Percentiles rank a stretch among this genome's conserved stretches.
Evolutionary conservation across 2,329 filamentous ascomycete genomes (phyloP).

Genomic region (Xylariaceae sp.): DNA sequence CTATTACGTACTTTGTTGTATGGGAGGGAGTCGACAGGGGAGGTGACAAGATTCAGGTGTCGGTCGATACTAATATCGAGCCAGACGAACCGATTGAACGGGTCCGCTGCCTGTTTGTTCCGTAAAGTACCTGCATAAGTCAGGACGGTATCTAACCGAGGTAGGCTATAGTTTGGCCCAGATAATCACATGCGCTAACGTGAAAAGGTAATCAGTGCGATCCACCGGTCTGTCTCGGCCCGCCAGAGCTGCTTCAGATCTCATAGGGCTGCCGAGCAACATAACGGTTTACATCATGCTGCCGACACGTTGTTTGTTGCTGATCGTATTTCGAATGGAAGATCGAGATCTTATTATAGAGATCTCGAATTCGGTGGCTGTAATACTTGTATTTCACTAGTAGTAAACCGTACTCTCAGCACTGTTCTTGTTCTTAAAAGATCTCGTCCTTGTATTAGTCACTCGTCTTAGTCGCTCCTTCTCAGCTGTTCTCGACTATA

Average conservation of each 20-base stretch:
- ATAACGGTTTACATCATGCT: no score
- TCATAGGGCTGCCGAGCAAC: no score
- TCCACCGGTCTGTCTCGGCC: not conserved
- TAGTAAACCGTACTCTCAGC: no score
- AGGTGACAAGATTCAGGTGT: not conserved
- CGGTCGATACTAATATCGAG: not conserved
- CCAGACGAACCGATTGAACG: not conserved
- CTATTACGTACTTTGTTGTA: no score
- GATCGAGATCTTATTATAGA: no score
- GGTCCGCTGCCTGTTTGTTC: not conserved
- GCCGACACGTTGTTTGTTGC: no score
- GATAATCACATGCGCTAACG: not conserved
- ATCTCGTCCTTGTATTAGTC: not conserved
- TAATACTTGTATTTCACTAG: no score
- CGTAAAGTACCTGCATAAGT: not conserved
- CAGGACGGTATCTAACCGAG: not conserved
- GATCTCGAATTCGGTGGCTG: no score
- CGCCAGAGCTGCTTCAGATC: not conserved
- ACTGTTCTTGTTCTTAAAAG: no score
- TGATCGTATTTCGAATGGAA: no score
- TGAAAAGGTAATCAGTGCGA: not conserved
- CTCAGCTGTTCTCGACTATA: not conserved
- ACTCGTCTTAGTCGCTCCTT: not conserved
- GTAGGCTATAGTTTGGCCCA: not conserved
- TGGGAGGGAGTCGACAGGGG: no score